These are phyloP conservation scores for Verticillium nonalfalfae DNA, from an alignment of 2,329 filamentous ascomycete genomes.

Conservation along the genomic window DNA sequence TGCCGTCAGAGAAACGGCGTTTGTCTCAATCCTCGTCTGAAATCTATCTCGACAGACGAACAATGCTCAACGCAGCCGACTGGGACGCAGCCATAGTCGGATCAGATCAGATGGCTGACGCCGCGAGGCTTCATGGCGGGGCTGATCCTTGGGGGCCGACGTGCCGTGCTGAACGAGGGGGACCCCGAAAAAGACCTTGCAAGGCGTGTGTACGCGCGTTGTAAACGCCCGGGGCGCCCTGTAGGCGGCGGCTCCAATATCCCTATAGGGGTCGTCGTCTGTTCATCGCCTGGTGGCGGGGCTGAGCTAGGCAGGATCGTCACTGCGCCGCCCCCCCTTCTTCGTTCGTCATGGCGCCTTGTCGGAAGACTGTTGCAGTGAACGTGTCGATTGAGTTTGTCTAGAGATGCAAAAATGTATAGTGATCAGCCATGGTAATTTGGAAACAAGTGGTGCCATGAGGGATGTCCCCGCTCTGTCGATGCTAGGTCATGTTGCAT, in stretches of 20 bases:
- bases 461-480: not conserved
- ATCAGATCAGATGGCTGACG: not conserved
- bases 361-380: too few species aligned
- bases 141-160: not conserved
- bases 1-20: too few species aligned
- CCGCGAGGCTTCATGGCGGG: not conserved
- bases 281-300: not conserved
- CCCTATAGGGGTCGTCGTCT: not conserved
- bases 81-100: not conserved
- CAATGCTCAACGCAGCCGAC: not conserved
- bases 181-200: too few species aligned
- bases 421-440: too few species aligned
- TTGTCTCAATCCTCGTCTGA: not conserved
- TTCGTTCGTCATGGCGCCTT: too few species aligned
- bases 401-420: too few species aligned
- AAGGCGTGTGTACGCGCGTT: too few species aligned
- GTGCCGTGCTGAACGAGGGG: not conserved
- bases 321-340: not conserved
- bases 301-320: not conserved
- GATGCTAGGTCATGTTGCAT: not conserved
- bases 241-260: not conserved
- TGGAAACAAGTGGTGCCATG: not conserved
- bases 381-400: too few species aligned
- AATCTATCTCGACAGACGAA: not conserved
- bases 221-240: too few species aligned